Base-by-base conservation (phyloP, 2,329 filamentous ascomycete genomes). In the Raffaelea albimanens region DNA sequence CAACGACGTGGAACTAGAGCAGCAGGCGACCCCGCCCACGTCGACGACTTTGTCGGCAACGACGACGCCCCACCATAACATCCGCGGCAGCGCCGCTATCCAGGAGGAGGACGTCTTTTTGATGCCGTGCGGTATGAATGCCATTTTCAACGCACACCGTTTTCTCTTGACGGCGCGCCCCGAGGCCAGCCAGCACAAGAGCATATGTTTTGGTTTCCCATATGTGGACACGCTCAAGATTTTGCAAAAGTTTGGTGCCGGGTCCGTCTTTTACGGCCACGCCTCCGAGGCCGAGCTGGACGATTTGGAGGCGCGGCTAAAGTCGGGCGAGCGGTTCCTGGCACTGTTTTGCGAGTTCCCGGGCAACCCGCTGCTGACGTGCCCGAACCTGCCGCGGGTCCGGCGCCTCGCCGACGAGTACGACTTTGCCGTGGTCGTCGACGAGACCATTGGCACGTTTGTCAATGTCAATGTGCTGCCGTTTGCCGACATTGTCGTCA, bases 171-270 rank as follows among this genome's bases (percentile, higher is more conserved):
- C 71, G 45, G 73, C 79, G 1, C 78, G 82, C 34, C 49, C 49
- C 3, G 52, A 54, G 29, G 80, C 81, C 3, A 68, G 73, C 8
- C 61, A 33, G 18, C 51, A 78, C 50, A 85, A 87, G 64, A 94
- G 88, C 63, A 81, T 98, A 60, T 90, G 85, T 59, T 96, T 88
- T 59, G 93, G 93, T n/a, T 98, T 98, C 57, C 89, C 93, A 0
- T 98, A 98, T 57, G 87, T 96, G 45, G 93, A 98, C 64, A 96
- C 93, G 0, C 75, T 97, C 47, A 98, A 98, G 63, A 87, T 96
- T 44, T 70, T 97, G 5, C 74, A 97, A 62, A 98, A 97, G 63
- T 97, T 94, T 63, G 93, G 91, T 0, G 85, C 89, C 0, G 91
- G 91, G 1, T 90, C 84, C 50, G 63, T 84, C 2, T 97, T 97